Evolutionary conservation across 768 basidiomycete genomes (phyloP), one percentile per base, ranked within the genome.

Genomic region (Trametes elegans): DNA sequence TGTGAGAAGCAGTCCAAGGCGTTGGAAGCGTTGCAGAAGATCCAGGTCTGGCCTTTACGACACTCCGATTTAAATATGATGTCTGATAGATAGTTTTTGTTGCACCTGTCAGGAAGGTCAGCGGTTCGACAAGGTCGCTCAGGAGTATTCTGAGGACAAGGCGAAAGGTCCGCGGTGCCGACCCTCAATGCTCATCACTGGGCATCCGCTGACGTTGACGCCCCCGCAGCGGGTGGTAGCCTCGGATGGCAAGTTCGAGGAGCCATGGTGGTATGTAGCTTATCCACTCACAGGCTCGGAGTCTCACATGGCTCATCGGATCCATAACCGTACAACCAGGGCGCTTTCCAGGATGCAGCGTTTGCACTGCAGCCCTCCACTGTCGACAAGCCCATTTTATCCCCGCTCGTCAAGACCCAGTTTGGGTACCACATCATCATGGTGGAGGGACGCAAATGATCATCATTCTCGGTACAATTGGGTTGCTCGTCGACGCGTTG

Each of bases 381-480:
- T 3, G 81, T 88, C 57, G 90, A 91, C 70, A 91, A 88, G 59
- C 90, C 91, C 3, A 72, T 79, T 45, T 65, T 81, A 16, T 88
- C 89, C 1, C 71, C 83, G 14, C 79, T 93, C 44, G 85, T 93
- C 29, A 93, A 92, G 72, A 93, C 91, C 6, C 81, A 79, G 57
- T 85, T 85, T 64, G 91, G 91, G 13, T 93, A 93, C 70, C 91
- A 93, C 67, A 85, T 93, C 64, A 92, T 93, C 68, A 90, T 93
- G 88, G 90, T 92, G 7, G 90, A 93, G 72, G 90, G 89, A 16
- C 81, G 90, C 32, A 81, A 88, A 31, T 83, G 64, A 68, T 18
- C n/a, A n/a, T n/a, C n/a, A n/a, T n/a, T n/a, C n/a, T n/a, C n/a
- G n/a, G n/a, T n/a, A n/a, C n/a, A n/a, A n/a, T n/a, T n/a, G n/a